Evolutionary conservation across 148 eudicot species (phyloP).

Genomic region (Beta vulgaris): DNA sequence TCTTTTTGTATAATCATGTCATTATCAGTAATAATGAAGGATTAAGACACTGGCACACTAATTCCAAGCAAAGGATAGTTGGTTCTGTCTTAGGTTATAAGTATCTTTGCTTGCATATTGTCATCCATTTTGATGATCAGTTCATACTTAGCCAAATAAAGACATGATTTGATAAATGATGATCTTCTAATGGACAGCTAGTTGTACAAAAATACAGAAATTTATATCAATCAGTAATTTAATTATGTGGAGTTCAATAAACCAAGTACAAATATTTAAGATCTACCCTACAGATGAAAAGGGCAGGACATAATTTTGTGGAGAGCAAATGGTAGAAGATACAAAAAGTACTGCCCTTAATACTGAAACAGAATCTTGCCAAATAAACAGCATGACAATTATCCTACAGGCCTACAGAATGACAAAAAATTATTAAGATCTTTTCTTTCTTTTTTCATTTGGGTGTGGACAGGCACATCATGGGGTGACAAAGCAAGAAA

Average conservation of each 20-base stretch:
- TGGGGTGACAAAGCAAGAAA: constrained; percentile 61
- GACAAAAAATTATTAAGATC: neutral
- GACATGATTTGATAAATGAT: neutral
- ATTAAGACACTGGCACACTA: too few species aligned
- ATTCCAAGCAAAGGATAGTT: too few species aligned
- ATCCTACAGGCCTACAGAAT: too few species aligned
- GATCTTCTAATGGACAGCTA: neutral
- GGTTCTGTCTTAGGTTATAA: too few species aligned
- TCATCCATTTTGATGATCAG: neutral
- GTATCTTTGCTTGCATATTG: neutral
- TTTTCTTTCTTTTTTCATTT: too few species aligned
- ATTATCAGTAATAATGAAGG: too few species aligned
- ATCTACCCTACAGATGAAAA: constrained; percentile 25
- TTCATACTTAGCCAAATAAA: neutral
- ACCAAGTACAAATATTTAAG: constrained; percentile 11
- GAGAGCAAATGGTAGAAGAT: constrained; percentile 1
- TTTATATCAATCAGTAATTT: constrained; percentile 3
- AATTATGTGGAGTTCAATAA: constrained; percentile 10
- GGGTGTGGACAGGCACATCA: constrained; percentile 55
- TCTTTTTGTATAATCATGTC: too few species aligned
- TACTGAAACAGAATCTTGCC: constrained; percentile 19
- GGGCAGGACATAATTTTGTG: constrained; percentile 12
- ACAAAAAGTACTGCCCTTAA: neutral
- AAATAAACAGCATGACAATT: constrained; percentile 9
- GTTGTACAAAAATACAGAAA: neutral